A percentile compares a stretch with the other conserved stretches of the same genome.
Conservation (phyloP, 2,329 filamentous ascomycete species). For the Coniella vitis region DNA sequence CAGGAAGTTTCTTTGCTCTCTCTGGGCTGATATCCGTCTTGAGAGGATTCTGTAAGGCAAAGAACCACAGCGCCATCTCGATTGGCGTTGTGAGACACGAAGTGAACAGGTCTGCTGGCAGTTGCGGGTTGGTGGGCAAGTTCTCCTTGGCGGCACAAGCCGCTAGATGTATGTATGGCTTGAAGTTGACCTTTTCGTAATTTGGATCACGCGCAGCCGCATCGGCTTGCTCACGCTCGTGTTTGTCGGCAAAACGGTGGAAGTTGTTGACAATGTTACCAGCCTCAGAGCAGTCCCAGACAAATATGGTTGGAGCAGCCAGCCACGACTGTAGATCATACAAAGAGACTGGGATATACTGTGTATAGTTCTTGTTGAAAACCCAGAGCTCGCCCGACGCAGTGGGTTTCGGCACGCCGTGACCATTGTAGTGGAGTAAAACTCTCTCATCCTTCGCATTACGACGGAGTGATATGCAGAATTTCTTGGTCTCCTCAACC, state of each 20-base stretch:
- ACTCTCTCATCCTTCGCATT: constrained; percentile 96
- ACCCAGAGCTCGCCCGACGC: constrained; percentile 98
- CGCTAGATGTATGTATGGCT: constrained; percentile 77
- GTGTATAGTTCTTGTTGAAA: constrained; percentile 97
- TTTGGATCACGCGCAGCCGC: constrained; percentile 68
- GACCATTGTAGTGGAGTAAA: constrained; percentile 97
- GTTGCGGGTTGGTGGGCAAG: constrained; percentile 84
- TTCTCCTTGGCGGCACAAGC: constrained; percentile 89
- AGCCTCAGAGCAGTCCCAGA: constrained; percentile 96
- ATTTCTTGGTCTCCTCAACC: constrained; percentile 95
- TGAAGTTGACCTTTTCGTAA: constrained; percentile 68
- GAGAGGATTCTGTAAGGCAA: constrained; percentile 84
- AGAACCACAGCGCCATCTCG: constrained; percentile 94
- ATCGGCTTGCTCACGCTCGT: constrained; percentile 82
- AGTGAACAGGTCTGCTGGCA: constrained; percentile 93
- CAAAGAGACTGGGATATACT: constrained; percentile 94
- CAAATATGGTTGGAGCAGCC: constrained; percentile 89
- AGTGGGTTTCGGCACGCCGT: constrained; percentile 93
- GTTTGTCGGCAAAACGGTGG: constrained; percentile 88
- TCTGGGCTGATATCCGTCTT: constrained; percentile 66
- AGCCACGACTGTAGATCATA: constrained; percentile 96
- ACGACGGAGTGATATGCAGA: constrained; percentile 79
- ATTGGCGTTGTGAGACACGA: constrained; percentile 95
- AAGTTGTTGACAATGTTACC: constrained; percentile 95
- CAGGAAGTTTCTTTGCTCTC: constrained; percentile 81